Conservation (phyloP, 352 stramenopile species). For the Globisporangium heterothallicum region DNA sequence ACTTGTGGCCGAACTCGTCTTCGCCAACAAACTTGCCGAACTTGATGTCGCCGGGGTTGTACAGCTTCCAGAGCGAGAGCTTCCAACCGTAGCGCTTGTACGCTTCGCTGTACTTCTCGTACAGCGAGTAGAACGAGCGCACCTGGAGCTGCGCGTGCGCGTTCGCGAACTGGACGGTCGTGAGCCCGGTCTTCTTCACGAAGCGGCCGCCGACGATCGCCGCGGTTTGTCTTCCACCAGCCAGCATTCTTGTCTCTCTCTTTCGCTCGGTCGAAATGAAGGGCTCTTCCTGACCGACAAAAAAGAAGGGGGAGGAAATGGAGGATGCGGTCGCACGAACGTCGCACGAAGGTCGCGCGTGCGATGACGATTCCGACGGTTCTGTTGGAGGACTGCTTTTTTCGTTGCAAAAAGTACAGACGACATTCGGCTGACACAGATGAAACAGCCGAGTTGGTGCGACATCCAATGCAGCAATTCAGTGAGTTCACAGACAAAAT, state of each 20-base stretch:
- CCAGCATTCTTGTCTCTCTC: constrained; percentile 9
- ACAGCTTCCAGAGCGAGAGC: constrained; percentile 84
- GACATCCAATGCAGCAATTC: no score
- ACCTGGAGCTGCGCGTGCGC: constrained; percentile 28
- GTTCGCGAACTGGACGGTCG: background rate
- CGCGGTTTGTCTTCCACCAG: constrained; percentile 14
- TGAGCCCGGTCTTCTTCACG: constrained; percentile 15
- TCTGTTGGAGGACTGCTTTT: no score
- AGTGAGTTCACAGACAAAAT: no score
- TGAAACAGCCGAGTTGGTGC: no score
- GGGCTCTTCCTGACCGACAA: constrained; percentile 1
- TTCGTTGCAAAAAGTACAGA: no score
- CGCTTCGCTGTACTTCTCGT: constrained; percentile 80
- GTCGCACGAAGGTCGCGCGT: background rate
- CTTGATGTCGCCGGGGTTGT: constrained; percentile 85
- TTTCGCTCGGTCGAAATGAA: background rate
- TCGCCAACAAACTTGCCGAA: constrained; percentile 78
- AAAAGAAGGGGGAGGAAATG: constrained; percentile 5
- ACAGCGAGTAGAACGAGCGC: constrained; percentile 71
- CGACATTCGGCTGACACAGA: constrained; percentile 3
- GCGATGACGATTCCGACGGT: background rate
- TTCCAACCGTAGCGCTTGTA: constrained; percentile 80
- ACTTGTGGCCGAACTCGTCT: constrained; percentile 84
- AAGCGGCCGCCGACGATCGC: constrained; percentile 34
- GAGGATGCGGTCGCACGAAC: background rate